Percentiles rank a stretch among this genome's conserved stretches.
Conservation (phyloP, 2,329 filamentous ascomycete genomes). For the Metarhizium rileyi region DNA sequence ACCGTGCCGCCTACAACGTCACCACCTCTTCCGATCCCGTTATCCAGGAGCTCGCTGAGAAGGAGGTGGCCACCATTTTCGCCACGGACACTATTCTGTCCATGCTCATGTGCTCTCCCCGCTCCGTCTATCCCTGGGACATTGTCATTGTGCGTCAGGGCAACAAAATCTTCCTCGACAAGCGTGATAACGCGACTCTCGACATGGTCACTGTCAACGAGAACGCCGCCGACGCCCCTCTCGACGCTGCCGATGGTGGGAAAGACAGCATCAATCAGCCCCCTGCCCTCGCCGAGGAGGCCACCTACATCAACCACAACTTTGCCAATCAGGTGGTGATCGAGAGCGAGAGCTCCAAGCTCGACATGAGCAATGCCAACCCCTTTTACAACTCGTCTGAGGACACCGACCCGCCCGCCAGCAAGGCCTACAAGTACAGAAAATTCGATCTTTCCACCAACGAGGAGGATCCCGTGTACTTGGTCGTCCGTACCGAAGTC, state of each 20-base stretch:
- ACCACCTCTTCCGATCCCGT: conserved; percentile 93
- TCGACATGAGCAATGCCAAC: conserved; percentile 79
- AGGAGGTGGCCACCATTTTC: conserved; percentile 92
- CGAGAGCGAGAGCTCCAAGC: conserved; percentile 69
- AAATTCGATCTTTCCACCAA: conserved; percentile 92
- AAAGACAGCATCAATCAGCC: conserved; percentile 95
- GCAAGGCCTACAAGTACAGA: conserved; percentile 97
- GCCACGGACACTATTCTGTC: conserved; percentile 95
- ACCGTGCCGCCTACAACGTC: conserved; percentile 96
- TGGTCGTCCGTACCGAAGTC: conserved; percentile 89
- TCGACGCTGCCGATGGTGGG: conserved; percentile 84
- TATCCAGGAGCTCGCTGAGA: conserved; percentile 93
- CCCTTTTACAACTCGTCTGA: conserved; percentile 95
- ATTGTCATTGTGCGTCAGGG: conserved; percentile 87
- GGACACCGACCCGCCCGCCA: conserved; percentile 86
- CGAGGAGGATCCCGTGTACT: conserved; percentile 86
- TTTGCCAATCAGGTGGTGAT: conserved; percentile 92
- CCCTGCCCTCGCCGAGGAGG: conserved; percentile 85
- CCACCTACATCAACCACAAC: conserved; percentile 99
- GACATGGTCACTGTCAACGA: conserved; percentile 99
- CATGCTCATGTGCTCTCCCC: conserved; percentile 97
- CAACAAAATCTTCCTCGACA: conserved; percentile 98
- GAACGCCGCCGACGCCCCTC: conserved; percentile 89
- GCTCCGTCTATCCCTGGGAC: conserved; percentile 97
- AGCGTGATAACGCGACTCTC: conserved; percentile 87